phyloP scores from a whole-genome alignment of 108 stramenopile genomes.

The Cyclotella sp. region DNA sequence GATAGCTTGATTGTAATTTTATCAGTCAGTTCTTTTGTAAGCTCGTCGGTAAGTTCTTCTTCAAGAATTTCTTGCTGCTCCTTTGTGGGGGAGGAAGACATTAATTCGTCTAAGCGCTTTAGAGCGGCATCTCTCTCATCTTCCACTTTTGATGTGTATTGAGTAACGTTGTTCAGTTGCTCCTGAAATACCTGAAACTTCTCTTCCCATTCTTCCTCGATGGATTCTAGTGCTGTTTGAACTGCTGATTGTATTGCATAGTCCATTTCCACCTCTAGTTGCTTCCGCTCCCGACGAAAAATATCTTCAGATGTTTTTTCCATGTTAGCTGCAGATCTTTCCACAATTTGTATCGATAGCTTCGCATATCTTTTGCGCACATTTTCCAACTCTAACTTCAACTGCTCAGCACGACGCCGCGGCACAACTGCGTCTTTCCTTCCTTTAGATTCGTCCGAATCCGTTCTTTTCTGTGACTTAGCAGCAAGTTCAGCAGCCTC shows the following conservation, averaged over 20 bases:
- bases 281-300: constrained; percentile 1
- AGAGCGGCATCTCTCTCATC: constrained; percentile 34
- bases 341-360: constrained; percentile 17
- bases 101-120: constrained; percentile 10
- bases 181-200: constrained; percentile 30
- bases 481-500: constrained; percentile 46
- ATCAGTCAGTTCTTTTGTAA: constrained; percentile 25
- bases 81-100: background rate
- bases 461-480: constrained; percentile 5
- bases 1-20: constrained; percentile 27
- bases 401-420: constrained; percentile 27
- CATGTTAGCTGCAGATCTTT: background rate
- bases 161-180: constrained; percentile 28
- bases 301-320: background rate
- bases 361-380: constrained; percentile 38
- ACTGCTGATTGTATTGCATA: constrained; percentile 43
- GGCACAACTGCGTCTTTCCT: background rate
- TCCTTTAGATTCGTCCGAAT: constrained; percentile 2
- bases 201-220: constrained; percentile 41
- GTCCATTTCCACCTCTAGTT: constrained; percentile 46
- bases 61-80: constrained; percentile 9
- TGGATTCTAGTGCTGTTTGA: constrained; percentile 28
- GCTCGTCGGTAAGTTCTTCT: constrained; percentile 26
- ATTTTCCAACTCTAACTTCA: constrained; percentile 33
- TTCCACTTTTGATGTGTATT: constrained; percentile 21